These are phyloP conservation scores for Cicer yamashitae DNA, from an alignment of 306 rosid genomes.

Conservation along the genomic window DNA sequence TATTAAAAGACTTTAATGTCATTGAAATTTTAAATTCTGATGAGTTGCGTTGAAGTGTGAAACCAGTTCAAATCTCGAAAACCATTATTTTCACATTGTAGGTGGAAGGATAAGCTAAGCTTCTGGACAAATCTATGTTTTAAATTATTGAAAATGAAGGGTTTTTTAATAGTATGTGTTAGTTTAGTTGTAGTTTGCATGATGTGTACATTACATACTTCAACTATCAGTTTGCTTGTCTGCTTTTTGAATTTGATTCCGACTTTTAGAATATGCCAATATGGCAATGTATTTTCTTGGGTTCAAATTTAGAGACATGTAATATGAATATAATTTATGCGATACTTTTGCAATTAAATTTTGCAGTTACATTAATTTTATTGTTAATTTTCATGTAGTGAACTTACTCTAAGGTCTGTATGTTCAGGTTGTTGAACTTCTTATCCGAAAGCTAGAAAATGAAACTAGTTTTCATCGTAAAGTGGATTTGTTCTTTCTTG, in stretches of 20 bases:
- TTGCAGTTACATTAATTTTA: slow-evolving; percentile 7
- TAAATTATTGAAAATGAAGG: slow-evolving; percentile 1
- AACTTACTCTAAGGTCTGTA: slow-evolving; percentile 33
- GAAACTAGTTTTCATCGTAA: slow-evolving; percentile 87
- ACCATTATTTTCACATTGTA: slow-evolving; percentile 10
- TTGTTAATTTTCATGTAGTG: slow-evolving; percentile 19
- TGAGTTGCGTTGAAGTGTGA: slow-evolving; percentile 26
- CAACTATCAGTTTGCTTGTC: slow-evolving; percentile 14
- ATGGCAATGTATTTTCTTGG: slow-evolving; percentile 19
- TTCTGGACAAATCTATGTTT: background rate
- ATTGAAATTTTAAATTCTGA: slow-evolving; percentile 6
- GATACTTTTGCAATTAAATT: slow-evolving; percentile 15
- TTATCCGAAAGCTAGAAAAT: slow-evolving; percentile 79
- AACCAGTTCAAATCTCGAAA: slow-evolving; percentile 1
- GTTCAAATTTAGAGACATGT: slow-evolving; percentile 4
- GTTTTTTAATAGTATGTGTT: slow-evolving; percentile 19
- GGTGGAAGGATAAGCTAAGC: slow-evolving; percentile 16
- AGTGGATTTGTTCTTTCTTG: slow-evolving; percentile 92
- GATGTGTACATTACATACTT: slow-evolving; percentile 19
- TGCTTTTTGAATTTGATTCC: slow-evolving; percentile 1
- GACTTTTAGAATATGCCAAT: slow-evolving; percentile 28
- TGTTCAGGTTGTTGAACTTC: slow-evolving; percentile 92
- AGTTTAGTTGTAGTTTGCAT: slow-evolving; percentile 12
- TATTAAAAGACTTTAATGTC: slow-evolving; percentile 14
- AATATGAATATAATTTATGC: slow-evolving; percentile 12